Evolutionary conservation across 768 basidiomycete species (phyloP).

Genomic region (Macrolepiota albuminosa): DNA sequence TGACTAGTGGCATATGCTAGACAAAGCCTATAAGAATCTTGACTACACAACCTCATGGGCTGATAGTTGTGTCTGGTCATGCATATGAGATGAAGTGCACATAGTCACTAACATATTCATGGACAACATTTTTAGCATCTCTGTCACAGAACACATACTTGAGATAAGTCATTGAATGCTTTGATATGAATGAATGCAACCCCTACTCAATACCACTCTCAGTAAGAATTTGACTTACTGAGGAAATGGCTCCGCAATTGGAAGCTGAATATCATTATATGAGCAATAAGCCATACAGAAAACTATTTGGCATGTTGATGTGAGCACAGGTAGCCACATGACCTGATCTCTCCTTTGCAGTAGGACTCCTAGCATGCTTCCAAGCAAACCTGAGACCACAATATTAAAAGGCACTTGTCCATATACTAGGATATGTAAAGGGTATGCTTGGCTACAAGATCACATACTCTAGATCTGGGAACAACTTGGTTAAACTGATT

Average conservation of each 20-base stretch:
- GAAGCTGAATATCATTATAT: background rate
- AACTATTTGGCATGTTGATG: background rate
- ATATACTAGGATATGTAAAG: no score
- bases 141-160: no score
- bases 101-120: no score
- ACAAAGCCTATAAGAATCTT: no score
- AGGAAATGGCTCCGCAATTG: background rate
- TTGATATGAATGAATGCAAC: background rate
- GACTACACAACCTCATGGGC: no score
- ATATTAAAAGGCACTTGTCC: background rate
- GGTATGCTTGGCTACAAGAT: background rate
- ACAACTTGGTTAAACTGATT: background rate
- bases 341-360: background rate
- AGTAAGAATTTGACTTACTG: background rate
- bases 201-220: background rate
- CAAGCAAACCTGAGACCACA: background rate
- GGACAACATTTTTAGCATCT: no score
- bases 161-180: background rate
- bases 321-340: background rate
- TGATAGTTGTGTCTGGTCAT: no score
- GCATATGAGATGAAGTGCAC: no score
- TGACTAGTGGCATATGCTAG: no score
- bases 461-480: background rate
- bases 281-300: background rate
- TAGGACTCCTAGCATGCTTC: background rate